A percentile compares a stretch with the other conserved stretches of the same genome.
phyloP scores from a whole-genome alignment of 2,329 filamentous ascomycete genomes.

The Fusarium austroafricanum region DNA sequence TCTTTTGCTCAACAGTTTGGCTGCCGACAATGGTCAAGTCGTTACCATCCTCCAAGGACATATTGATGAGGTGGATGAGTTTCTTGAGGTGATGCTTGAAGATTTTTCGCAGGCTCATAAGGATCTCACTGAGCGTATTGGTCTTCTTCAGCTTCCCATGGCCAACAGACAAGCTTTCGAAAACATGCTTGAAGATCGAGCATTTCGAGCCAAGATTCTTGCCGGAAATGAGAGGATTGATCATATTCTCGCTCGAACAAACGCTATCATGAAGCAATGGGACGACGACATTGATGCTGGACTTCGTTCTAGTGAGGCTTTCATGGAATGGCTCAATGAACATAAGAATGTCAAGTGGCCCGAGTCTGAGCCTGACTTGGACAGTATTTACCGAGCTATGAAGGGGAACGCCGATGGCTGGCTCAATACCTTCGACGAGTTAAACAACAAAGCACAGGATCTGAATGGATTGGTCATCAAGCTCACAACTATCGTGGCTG shows the following conservation, averaged over 20 bases:
- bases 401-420: slow-evolving; percentile 92
- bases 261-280: slow-evolving; percentile 78
- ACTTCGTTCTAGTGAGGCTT: slow-evolving; percentile 78
- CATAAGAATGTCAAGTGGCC: slow-evolving; percentile 71
- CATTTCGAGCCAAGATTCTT: slow-evolving; percentile 84
- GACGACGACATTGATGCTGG: slow-evolving; percentile 84
- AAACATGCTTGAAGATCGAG: slow-evolving; percentile 85
- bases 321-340: slow-evolving; percentile 78
- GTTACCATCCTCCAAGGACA: slow-evolving; percentile 90
- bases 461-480: slow-evolving; percentile 77
- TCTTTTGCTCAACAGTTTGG: slow-evolving; percentile 83
- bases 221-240: slow-evolving; percentile 92
- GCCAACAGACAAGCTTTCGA: slow-evolving; percentile 86
- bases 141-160: slow-evolving; percentile 84
- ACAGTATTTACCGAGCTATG: slow-evolving; percentile 88
- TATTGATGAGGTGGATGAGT: slow-evolving; percentile 93
- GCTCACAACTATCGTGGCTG: slow-evolving; percentile 80
- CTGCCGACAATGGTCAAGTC: slow-evolving; percentile 89
- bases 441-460: slow-evolving; percentile 78
- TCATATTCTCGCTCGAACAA: slow-evolving; percentile 85
- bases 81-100: slow-evolving; percentile 85
- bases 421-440: slow-evolving; percentile 80
- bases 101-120: slow-evolving; percentile 82
- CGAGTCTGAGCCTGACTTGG: slow-evolving; percentile 68
- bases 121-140: slow-evolving; percentile 84